phyloP scores from a whole-genome alignment of 345 rosid genomes.

The Eucalyptus marginata region DNA sequence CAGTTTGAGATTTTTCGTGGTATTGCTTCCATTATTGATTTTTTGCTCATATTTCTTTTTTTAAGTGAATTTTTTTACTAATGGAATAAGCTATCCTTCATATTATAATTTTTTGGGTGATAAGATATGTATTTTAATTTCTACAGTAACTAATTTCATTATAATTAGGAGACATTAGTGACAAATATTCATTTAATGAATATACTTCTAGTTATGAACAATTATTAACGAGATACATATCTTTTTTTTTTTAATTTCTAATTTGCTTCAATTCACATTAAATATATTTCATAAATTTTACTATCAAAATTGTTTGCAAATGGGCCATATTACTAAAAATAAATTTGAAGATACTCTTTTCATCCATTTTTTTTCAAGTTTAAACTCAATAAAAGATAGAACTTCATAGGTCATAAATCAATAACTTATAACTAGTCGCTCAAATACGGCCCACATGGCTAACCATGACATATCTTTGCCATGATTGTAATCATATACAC shows the following conservation, averaged over 20 bases:
- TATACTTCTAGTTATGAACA: neutral
- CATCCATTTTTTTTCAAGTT: neutral
- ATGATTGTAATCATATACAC: neutral
- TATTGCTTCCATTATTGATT: too few relatives aligned
- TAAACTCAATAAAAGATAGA: neutral
- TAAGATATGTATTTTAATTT: neutral
- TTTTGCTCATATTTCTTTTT: too few relatives aligned
- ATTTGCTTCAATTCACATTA: neutral
- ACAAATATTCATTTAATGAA: neutral
- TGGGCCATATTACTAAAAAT: neutral
- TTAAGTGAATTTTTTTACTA: neutral
- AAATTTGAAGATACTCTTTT: neutral
- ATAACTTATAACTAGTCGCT: neutral
- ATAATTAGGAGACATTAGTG: neutral
- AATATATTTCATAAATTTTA: neutral
- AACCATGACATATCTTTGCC: too few relatives aligned
- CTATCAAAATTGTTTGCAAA: neutral
- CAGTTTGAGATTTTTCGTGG: accelerated
- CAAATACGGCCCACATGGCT: too few relatives aligned
- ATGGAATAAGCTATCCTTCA: neutral
- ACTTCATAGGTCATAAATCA: neutral
- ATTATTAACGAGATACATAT: neutral
- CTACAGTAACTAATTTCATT: neutral
- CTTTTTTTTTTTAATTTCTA: neutral
- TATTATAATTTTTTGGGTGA: neutral